Evolutionary conservation across 2,329 filamentous ascomycete species (phyloP), one percentile per base, ranked within the genome.

Genomic region (Pseudopithomyces maydicus): DNA sequence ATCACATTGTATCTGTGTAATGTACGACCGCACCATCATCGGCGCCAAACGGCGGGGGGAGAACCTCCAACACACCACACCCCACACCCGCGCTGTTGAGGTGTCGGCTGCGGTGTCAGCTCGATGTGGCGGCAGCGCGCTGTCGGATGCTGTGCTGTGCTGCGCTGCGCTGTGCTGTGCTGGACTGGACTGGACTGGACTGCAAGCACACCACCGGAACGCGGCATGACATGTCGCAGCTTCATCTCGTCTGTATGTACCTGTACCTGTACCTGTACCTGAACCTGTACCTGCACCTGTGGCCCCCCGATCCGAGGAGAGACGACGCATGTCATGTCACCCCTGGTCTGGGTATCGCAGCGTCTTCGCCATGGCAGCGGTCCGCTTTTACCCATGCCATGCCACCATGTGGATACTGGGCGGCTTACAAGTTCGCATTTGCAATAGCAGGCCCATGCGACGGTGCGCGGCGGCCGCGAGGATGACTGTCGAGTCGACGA

Each of bases 361-460:
- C 46, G 39, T 50, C n/a, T 33, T 15, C n/a, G 20, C 47, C 44
- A 17, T 23, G 17, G 19, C 19, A 19, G 35, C 29, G 47, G 20
- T 50, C 47, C 47, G 35, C 45, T 50, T 41, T 41, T 50, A 50
- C 20, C 46, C 47, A 41, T 50, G 14, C 46, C 47, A 41, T 50
- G 35, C 35, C 17, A 39, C 47, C 35, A 35, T 50, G 46, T 49
- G 46, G 47, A 20, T 41, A 26, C 33, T 10, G 22, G 39, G 29
- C 17, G 20, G 33, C 35, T 50, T 35, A 50, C 47, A 22, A 26
- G 35, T 39, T 49, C 6, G 47, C 35, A 50, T 50, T 50, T 50
- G 47, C 47, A 50, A 50, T 48, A 48, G 47, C 35, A 41, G 32
- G 47, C 35, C 47, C 35, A 20, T 17, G 47, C 20, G 26, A 20